Conservation (phyloP, 2,329 filamentous ascomycete genomes). For the Lachnellula arida region DNA sequence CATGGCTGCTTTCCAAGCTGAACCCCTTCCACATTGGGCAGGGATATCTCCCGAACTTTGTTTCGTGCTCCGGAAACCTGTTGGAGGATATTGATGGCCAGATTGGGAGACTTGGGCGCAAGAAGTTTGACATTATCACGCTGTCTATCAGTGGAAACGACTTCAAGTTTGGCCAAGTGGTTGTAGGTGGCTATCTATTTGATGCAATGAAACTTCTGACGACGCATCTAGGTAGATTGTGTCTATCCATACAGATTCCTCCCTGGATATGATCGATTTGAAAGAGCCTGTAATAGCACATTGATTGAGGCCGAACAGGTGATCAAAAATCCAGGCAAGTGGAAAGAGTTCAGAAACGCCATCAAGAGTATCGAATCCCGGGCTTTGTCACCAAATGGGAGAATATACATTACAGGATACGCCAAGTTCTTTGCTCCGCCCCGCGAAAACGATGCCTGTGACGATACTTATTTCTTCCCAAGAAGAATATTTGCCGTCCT, state of each 20-base stretch:
- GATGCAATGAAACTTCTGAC: not conserved
- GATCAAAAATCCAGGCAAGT: not conserved
- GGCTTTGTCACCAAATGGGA: not conserved
- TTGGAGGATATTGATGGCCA: not conserved
- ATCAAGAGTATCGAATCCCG: not conserved
- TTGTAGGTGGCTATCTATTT: not conserved
- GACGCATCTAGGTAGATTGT: not conserved
- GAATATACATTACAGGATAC: not conserved
- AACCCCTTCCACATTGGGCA: not conserved
- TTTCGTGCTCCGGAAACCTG: not conserved
- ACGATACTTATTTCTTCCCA: not conserved
- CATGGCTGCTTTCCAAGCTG: not conserved
- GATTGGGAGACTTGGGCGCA: not conserved
- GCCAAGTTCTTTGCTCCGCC: not conserved
- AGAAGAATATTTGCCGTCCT: not conserved
- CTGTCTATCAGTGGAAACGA: slow-evolving; percentile 4
- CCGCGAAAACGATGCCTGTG: not conserved
- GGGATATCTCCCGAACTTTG: not conserved
- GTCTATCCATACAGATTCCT: not conserved
- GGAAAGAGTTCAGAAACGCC: not conserved
- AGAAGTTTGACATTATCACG: not conserved
- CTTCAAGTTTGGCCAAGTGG: not conserved
- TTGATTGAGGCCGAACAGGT: not conserved
- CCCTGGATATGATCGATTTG: not conserved
- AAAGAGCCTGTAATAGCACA: not conserved